Conservation (phyloP, 1,284 basidiomycete genomes). For the Anthracocystis setariae region DNA sequence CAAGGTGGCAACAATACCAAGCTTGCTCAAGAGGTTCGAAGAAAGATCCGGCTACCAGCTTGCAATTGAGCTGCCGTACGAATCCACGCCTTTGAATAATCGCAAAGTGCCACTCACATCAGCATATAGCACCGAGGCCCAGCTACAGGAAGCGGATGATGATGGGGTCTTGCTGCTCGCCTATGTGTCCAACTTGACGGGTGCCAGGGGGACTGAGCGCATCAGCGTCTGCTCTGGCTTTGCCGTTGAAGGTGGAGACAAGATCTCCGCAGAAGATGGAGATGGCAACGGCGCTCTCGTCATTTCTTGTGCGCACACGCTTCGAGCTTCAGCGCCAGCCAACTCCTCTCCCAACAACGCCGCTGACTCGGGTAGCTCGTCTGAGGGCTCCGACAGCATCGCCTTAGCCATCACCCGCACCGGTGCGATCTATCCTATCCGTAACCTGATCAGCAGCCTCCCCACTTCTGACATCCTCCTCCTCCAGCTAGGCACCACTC, state of each 20-base stretch:
- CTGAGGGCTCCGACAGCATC: slow-evolving; percentile 13
- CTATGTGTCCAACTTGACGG: slow-evolving; percentile 70
- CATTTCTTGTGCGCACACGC: slow-evolving; percentile 76
- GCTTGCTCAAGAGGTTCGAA: slow-evolving; percentile 36
- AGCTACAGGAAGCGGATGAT: slow-evolving; percentile 57
- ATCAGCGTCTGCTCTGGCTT: slow-evolving; percentile 76
- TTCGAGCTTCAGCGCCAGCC: slow-evolving; percentile 67
- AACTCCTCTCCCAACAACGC: slow-evolving; percentile 25
- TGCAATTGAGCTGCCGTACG: slow-evolving; percentile 63
- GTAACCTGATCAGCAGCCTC: slow-evolving; percentile 73
- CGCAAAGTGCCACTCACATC: slow-evolving; percentile 54
- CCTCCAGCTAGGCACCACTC: slow-evolving; percentile 49
- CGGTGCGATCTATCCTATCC: slow-evolving; percentile 70
- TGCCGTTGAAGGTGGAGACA: slow-evolving; percentile 69
- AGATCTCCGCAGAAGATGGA: slow-evolving; percentile 47
- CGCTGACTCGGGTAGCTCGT: neutral
- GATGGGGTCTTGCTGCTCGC: slow-evolving; percentile 74
- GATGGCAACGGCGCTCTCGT: slow-evolving; percentile 69
- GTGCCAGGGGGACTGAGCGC: slow-evolving; percentile 70
- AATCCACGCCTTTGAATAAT: slow-evolving; percentile 46
- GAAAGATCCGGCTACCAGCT: slow-evolving; percentile 49
- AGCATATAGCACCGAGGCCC: slow-evolving; percentile 48
- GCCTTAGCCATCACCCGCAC: slow-evolving; percentile 68
- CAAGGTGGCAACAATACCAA: slow-evolving; percentile 22
- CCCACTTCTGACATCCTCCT: slow-evolving; percentile 74